phyloP scores from a whole-genome alignment of 2,329 filamentous ascomycete genomes.

The Trichophyton mentagrophytes region DNA sequence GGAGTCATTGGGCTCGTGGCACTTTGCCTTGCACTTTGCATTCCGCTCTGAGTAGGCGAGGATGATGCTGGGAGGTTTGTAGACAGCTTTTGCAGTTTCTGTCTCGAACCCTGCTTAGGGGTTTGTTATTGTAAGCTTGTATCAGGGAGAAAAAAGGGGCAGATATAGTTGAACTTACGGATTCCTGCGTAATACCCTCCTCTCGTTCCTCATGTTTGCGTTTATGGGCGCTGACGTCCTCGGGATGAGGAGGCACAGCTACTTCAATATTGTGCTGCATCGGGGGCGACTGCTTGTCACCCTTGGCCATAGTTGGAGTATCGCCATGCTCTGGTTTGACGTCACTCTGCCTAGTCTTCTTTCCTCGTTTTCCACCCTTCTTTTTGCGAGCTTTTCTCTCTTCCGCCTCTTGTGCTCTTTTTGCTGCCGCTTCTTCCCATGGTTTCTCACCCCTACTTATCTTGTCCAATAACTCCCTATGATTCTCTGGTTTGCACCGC shows the following conservation, averaged over 20 bases:
- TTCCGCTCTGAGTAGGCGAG: slow-evolving; percentile 20
- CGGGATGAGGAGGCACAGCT: slow-evolving; percentile 12
- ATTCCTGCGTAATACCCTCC: slow-evolving; percentile 18
- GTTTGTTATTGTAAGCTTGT: background rate
- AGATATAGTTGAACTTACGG: slow-evolving; percentile 18
- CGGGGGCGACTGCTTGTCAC: slow-evolving; percentile 18
- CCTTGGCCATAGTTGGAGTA: slow-evolving; percentile 16
- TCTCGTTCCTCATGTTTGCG: slow-evolving; percentile 30
- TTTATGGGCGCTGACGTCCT: slow-evolving; percentile 27
- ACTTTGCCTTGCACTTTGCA: slow-evolving; percentile 24
- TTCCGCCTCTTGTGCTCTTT: slow-evolving; percentile 49
- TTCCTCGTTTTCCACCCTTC: slow-evolving; percentile 43
- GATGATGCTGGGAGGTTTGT: slow-evolving; percentile 14
- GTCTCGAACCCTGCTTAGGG: slow-evolving; percentile 25
- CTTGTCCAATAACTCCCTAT: slow-evolving; percentile 65
- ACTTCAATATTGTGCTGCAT: slow-evolving; percentile 20
- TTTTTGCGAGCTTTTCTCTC: slow-evolving; percentile 46
- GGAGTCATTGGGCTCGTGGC: slow-evolving; percentile 19
- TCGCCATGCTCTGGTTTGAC: slow-evolving; percentile 35
- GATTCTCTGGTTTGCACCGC: slow-evolving; percentile 69
- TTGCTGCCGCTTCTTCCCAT: slow-evolving; percentile 61
- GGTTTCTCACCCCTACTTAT: slow-evolving; percentile 70
- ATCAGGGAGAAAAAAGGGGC: background rate
- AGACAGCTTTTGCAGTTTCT: slow-evolving; percentile 31
- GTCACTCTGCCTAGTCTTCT: slow-evolving; percentile 58